These are phyloP conservation scores for Monosporascus sp. DNA, from an alignment of 2,329 filamentous ascomycete species.

Conservation along the genomic window DNA sequence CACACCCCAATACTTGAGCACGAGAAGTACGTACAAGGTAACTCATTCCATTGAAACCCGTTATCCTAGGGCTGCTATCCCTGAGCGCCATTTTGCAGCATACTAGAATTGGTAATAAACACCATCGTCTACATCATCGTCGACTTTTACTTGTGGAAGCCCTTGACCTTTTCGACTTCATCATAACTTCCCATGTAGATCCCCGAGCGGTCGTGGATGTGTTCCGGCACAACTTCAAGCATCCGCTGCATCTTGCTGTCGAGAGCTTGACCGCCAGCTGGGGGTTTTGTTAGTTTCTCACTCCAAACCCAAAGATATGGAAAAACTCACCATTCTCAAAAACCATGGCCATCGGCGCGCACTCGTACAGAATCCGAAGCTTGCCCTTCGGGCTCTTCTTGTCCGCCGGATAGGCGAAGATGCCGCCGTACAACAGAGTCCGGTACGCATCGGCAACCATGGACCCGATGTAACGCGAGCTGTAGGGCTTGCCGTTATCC, in stretches of 20 bases:
- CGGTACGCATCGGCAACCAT: constrained; percentile 99
- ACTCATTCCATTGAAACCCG: background rate
- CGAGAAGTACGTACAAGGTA: background rate
- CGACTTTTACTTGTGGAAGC: constrained; percentile 57
- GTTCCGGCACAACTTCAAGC: constrained; percentile 81
- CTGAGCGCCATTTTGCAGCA: background rate
- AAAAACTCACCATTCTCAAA: constrained; percentile 84
- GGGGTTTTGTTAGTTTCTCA: constrained; percentile 20
- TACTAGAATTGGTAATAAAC: background rate
- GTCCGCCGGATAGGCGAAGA: constrained; percentile 96
- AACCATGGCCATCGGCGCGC: constrained; percentile 96
- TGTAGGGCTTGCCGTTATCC: constrained; percentile 80
- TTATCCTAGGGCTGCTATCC: background rate
- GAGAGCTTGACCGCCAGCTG: constrained; percentile 86
- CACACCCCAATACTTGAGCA: too few species aligned
- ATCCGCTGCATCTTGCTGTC: constrained; percentile 89
- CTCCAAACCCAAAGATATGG: background rate
- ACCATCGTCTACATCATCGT: background rate
- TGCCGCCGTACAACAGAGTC: constrained; percentile 88
- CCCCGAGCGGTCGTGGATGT: constrained; percentile 92
- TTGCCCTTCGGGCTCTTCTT: constrained; percentile 99
- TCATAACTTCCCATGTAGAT: constrained; percentile 95
- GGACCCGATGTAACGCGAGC: constrained; percentile 88
- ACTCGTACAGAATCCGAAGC: constrained; percentile 95
- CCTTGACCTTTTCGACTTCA: constrained; percentile 93